A percentile compares a stretch with the other conserved stretches of the same genome.
These are phyloP conservation scores for Tolypocladium paradoxum DNA, from an alignment of 2,329 filamentous ascomycete genomes.

Conservation along the genomic window DNA sequence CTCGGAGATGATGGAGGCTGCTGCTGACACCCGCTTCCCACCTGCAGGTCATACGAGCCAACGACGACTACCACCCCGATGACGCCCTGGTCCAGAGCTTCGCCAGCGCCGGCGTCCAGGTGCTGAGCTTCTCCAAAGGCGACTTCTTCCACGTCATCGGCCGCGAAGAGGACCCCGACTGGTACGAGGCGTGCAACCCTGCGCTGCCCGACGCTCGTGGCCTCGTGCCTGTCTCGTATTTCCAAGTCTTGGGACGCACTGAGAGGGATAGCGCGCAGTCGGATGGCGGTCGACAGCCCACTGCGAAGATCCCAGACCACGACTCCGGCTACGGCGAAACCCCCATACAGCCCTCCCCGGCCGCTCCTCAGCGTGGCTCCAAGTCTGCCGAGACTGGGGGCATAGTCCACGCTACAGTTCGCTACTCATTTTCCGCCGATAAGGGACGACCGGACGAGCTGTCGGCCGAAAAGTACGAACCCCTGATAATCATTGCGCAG, in stretches of 20 bases:
- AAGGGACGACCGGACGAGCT: conserved; percentile 70
- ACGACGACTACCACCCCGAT: conserved; percentile 82
- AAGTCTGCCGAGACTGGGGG: conserved; percentile 52
- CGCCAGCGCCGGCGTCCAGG: conserved; percentile 62
- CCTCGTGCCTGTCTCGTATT: conserved; percentile 87
- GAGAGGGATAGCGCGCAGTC: conserved; percentile 79
- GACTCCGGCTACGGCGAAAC: conserved; percentile 68
- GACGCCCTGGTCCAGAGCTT: conserved; percentile 76
- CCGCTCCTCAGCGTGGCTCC: conserved; percentile 32
- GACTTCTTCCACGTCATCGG: conserved; percentile 98
- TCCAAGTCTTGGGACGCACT: conserved; percentile 84
- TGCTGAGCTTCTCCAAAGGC: conserved; percentile 85
- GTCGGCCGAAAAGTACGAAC: conserved; percentile 88
- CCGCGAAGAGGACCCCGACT: conserved; percentile 85
- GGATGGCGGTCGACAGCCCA: conserved; percentile 37
- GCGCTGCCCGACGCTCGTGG: conserved; percentile 76
- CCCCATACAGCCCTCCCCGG: conserved; percentile 15
- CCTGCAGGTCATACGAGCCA: conserved; percentile 84
- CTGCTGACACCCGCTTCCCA: background rate
- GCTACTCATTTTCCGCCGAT: conserved; percentile 94
- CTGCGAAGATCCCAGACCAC: conserved; percentile 58
- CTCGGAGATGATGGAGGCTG: background rate
- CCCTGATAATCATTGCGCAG: conserved; percentile 96
- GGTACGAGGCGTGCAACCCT: conserved; percentile 98
- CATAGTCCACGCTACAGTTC: conserved; percentile 93